Evolutionary conservation across 1,284 basidiomycete species (phyloP).

Genomic region (Trametes versicolor): DNA sequence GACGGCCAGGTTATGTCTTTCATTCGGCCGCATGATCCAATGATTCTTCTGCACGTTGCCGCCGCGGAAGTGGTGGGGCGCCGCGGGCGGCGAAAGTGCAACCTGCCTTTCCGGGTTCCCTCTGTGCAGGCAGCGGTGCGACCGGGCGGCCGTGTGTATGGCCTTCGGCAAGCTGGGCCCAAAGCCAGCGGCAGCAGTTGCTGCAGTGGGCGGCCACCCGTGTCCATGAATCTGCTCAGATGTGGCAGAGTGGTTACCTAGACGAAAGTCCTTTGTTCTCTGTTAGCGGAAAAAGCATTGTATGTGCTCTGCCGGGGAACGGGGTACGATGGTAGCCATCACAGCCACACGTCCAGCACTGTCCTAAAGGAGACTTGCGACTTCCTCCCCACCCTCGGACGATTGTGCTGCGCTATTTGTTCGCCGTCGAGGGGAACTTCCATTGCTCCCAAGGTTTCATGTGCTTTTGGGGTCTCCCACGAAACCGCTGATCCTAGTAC

Average conservation of each 20-base stretch:
- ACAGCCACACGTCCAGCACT: slow-evolving; percentile 25
- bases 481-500: slow-evolving; percentile 18
- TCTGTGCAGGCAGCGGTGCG: slow-evolving; percentile 11
- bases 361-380: slow-evolving; percentile 7
- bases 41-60: not conserved
- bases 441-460: slow-evolving; percentile 25
- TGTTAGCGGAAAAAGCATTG: not conserved
- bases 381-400: slow-evolving; percentile 5
- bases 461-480: not conserved
- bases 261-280: slow-evolving; percentile 3
- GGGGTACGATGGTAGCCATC: slow-evolving; percentile 11
- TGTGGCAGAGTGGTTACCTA: not conserved
- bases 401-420: slow-evolving; percentile 13
- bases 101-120: slow-evolving; percentile 27
- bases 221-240: not conserved
- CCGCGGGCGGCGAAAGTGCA: slow-evolving; percentile 22
- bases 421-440: slow-evolving; percentile 19
- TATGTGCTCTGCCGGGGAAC: not conserved
- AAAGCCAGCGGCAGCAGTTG: not conserved
- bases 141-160: slow-evolving; percentile 4
- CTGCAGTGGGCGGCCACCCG: not conserved
- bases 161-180: slow-evolving; percentile 3
- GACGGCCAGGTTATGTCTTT: not conserved
- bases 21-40: not conserved
- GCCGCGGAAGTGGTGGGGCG: slow-evolving; percentile 23